Percentiles rank a stretch among this genome's conserved stretches.
These are phyloP conservation scores for Chlamydomonas asymmetrica DNA, from an alignment of 139 green algal species.

Conservation along the genomic window DNA sequence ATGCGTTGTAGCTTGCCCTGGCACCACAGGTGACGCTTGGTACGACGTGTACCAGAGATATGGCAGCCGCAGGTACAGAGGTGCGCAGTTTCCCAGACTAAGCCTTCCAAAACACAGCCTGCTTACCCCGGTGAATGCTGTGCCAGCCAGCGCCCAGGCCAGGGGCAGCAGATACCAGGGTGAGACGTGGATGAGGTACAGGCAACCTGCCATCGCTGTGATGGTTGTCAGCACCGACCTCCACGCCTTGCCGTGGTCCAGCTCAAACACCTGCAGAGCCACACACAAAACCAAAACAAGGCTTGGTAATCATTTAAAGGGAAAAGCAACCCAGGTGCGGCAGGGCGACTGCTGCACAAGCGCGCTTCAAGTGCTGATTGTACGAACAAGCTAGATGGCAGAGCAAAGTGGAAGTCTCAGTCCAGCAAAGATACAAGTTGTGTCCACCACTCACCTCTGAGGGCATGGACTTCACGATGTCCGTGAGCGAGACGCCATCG, in stretches of 20 bases:
- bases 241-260: conserved; percentile 82
- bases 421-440: too few relatives aligned
- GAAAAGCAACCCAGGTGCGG: too few relatives aligned
- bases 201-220: conserved; percentile 55
- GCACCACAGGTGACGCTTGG: too few relatives aligned
- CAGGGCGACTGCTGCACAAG: not conserved
- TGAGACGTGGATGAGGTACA: conserved; percentile 81
- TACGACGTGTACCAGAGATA: too few relatives aligned
- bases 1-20: too few relatives aligned
- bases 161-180: conserved; percentile 94
- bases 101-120: too few relatives aligned
- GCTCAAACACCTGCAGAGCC: conserved; percentile 81
- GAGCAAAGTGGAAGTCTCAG: not conserved
- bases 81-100: too few relatives aligned
- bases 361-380: not conserved
- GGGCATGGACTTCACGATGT: conserved; percentile 87
- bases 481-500: conserved; percentile 71
- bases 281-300: too few relatives aligned
- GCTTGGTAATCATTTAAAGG: too few relatives aligned
- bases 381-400: not conserved
- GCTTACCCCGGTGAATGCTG: conserved; percentile 90
- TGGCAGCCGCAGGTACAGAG: too few relatives aligned
- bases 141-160: conserved; percentile 87
- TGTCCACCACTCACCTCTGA: conserved; percentile 58
- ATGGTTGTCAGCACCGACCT: conserved; percentile 65